A percentile compares a stretch with the other conserved stretches of the same genome.
Conservation (phyloP, 2,329 filamentous ascomycete genomes). For the Thelonectria rubi region DNA sequence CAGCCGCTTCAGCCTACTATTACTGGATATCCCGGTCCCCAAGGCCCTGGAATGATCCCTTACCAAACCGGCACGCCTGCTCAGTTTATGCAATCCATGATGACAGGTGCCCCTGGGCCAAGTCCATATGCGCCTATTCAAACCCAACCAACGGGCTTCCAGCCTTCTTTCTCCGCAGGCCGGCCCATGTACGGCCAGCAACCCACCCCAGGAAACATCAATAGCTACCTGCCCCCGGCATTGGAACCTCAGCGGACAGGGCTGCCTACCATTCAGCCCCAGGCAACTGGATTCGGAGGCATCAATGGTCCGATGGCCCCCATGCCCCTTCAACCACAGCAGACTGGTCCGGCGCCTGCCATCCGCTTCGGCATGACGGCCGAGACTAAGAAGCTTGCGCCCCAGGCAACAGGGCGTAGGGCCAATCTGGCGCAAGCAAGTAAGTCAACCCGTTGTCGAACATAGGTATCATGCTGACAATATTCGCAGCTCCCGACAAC, state of each 20-base stretch:
- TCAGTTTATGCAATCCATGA: slow-evolving; percentile 59
- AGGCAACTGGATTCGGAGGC: slow-evolving; percentile 61
- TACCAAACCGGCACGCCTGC: slow-evolving; percentile 47
- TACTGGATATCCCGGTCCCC: slow-evolving; percentile 47
- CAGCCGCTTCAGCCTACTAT: slow-evolving; percentile 52
- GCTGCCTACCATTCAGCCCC: slow-evolving; percentile 57
- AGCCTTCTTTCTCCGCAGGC: slow-evolving; percentile 54
- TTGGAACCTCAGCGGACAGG: slow-evolving; percentile 69
- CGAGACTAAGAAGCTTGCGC: slow-evolving; percentile 77
- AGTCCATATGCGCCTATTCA: slow-evolving; percentile 60
- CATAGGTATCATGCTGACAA: slow-evolving; percentile 29
- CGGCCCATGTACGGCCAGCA: slow-evolving; percentile 60
- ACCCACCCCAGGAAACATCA: slow-evolving; percentile 56
- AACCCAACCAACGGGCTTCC: slow-evolving; percentile 72
- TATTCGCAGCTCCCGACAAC: slow-evolving; percentile 58
- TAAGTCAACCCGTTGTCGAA: slow-evolving; percentile 65
- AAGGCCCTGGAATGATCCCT: slow-evolving; percentile 51
- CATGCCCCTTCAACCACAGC: slow-evolving; percentile 57
- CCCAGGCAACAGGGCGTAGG: slow-evolving; percentile 87
- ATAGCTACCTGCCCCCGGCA: slow-evolving; percentile 66
- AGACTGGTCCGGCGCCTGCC: slow-evolving; percentile 77
- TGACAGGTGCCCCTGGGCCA: slow-evolving; percentile 54
- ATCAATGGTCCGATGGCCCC: slow-evolving; percentile 55
- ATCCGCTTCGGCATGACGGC: slow-evolving; percentile 85
- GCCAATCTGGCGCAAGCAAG: slow-evolving; percentile 95